Conservation (phyloP, 2,329 filamentous ascomycete genomes). For the Calonectria montana region DNA sequence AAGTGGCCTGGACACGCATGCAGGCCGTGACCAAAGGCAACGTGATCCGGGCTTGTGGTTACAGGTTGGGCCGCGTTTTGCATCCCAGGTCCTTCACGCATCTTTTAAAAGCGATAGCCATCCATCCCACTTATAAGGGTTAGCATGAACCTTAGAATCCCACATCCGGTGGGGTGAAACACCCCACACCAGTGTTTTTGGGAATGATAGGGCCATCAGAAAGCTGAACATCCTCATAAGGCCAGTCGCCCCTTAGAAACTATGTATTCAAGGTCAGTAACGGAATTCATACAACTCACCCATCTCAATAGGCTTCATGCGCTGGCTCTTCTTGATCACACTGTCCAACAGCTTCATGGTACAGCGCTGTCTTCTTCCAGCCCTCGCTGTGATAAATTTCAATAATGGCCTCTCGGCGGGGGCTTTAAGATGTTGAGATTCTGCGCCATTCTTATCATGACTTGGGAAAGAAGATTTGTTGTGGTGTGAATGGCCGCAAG, state of each 20-base stretch:
- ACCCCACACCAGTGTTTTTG: neutral
- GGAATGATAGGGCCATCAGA: neutral
- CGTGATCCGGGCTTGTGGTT: neutral
- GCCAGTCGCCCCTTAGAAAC: neutral
- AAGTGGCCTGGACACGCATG: neutral
- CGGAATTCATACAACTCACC: constrained; percentile 25
- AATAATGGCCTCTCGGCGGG: neutral
- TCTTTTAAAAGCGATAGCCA: neutral
- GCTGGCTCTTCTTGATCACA: constrained; percentile 62
- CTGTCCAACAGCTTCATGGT: constrained; percentile 61
- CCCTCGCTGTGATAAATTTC: neutral
- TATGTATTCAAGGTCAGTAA: neutral
- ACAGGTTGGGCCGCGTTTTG: neutral
- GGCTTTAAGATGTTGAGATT: neutral
- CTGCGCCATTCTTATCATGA: neutral
- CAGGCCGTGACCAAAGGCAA: neutral
- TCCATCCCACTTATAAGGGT: neutral
- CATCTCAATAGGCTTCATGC: constrained; percentile 55
- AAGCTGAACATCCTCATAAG: neutral
- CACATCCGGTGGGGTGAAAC: neutral
- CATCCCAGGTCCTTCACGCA: neutral
- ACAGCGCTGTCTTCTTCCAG: constrained; percentile 59
- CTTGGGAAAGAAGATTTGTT: neutral
- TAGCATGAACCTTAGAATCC: neutral
- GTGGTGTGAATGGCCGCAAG: neutral